Conservation (phyloP, 1,284 basidiomycete species). For the Puccinia triticina region DNA sequence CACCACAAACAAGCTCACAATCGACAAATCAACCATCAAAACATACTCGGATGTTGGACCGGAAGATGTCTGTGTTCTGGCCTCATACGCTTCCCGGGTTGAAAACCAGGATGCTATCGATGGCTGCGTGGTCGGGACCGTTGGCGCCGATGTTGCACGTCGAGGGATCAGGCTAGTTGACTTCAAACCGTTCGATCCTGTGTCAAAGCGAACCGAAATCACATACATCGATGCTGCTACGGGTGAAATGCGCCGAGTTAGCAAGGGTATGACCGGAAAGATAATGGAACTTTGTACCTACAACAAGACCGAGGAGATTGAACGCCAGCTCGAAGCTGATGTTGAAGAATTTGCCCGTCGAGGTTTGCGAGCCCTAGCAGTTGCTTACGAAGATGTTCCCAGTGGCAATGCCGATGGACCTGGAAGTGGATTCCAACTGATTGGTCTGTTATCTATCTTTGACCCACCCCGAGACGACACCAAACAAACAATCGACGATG, state of each 20-base stretch:
- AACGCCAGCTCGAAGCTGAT: constrained; percentile 87
- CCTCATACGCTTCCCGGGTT: constrained; percentile 92
- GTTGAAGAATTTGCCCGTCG: constrained; percentile 92
- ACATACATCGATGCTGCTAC: constrained; percentile 91
- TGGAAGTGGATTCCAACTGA: constrained; percentile 94
- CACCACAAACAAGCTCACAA: constrained; percentile 89
- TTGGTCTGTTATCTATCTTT: constrained; percentile 95
- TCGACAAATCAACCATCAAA: constrained; percentile 87
- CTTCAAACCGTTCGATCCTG: constrained; percentile 99
- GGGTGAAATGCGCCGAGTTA: constrained; percentile 93
- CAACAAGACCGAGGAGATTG: constrained; percentile 89
- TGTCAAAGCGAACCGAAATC: constrained; percentile 92
- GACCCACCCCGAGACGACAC: constrained; percentile 65
- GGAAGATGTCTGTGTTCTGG: constrained; percentile 87
- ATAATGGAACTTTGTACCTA: constrained; percentile 75
- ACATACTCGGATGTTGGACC: constrained; percentile 85
- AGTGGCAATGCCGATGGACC: constrained; percentile 67
- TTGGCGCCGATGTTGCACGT: constrained; percentile 77
- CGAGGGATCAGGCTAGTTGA: constrained; percentile 91
- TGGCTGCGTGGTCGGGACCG: constrained; percentile 77
- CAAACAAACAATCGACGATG: constrained; percentile 98
- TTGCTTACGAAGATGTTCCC: constrained; percentile 85
- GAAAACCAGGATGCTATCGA: constrained; percentile 99
- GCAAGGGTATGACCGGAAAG: constrained; percentile 98
- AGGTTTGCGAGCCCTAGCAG: constrained; percentile 95